Evolutionary conservation across 1,284 basidiomycete species (phyloP).

Genomic region (Tetrapyrgos nigripes): DNA sequence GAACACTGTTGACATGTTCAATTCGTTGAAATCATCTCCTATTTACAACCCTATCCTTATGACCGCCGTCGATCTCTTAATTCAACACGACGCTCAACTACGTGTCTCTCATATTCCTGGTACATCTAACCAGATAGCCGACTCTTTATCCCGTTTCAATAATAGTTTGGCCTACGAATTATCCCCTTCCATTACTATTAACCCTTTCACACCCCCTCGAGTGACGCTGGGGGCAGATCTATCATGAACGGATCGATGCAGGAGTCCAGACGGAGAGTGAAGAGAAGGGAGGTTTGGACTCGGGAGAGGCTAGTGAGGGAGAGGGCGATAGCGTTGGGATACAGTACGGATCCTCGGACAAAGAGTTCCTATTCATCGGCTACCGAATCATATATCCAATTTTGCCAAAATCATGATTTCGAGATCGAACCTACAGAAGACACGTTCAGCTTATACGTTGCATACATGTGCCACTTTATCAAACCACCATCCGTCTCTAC

Average conservation of each 20-base stretch:
- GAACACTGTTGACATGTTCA: slow-evolving; percentile 32
- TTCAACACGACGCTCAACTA: slow-evolving; percentile 22
- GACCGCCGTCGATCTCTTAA: slow-evolving; percentile 18
- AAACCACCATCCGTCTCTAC: slow-evolving; percentile 24
- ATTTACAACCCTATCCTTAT: no score
- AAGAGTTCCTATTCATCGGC: slow-evolving; percentile 26
- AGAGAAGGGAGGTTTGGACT: slow-evolving; percentile 22
- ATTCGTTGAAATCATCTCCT: no score
- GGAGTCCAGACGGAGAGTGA: slow-evolving; percentile 20
- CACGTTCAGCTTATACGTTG: slow-evolving; percentile 29
- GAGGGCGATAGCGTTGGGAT: slow-evolving; percentile 23
- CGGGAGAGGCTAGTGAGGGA: slow-evolving; percentile 23
- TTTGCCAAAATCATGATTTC: slow-evolving; percentile 36
- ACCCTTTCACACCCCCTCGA: slow-evolving; percentile 31
- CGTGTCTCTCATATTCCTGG: slow-evolving; percentile 31
- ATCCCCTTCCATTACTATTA: neutral
- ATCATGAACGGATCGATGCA: slow-evolving; percentile 16
- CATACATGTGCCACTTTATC: slow-evolving; percentile 34
- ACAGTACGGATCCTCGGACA: slow-evolving; percentile 22
- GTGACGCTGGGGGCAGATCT: slow-evolving; percentile 26
- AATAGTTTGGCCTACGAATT: no score
- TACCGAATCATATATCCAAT: slow-evolving; percentile 34
- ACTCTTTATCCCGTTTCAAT: slow-evolving; percentile 26
- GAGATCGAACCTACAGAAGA: slow-evolving; percentile 35
- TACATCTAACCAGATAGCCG: slow-evolving; percentile 29